Evolutionary conservation across 1,284 basidiomycete genomes (phyloP).

Genomic region (Rhodofomes roseus): DNA sequence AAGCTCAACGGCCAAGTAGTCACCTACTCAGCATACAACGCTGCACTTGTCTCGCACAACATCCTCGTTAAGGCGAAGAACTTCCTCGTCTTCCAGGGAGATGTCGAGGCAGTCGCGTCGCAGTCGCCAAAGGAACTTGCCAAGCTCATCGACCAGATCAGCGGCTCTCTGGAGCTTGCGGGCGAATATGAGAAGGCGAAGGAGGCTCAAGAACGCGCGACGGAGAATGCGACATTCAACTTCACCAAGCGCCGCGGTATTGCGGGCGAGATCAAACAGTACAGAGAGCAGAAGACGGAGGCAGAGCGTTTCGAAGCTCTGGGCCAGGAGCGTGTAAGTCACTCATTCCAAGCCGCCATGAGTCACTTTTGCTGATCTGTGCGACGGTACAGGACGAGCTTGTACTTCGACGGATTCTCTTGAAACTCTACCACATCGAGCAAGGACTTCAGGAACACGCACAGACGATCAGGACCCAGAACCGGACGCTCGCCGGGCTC

Average conservation of each 20-base stretch:
- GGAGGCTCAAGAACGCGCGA: conserved; percentile 83
- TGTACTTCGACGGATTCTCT: conserved; percentile 80
- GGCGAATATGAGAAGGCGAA: conserved; percentile 89
- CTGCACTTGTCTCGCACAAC: conserved; percentile 83
- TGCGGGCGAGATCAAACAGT: conserved; percentile 93
- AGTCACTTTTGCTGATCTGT: not conserved
- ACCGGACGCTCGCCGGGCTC: conserved; percentile 63
- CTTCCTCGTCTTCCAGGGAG: conserved; percentile 99
- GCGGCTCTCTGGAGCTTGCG: conserved; percentile 87
- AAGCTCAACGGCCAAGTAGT: conserved; percentile 77
- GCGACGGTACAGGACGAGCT: conserved; percentile 61
- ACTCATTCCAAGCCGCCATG: not conserved
- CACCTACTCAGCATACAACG: conserved; percentile 83
- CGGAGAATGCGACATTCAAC: conserved; percentile 91
- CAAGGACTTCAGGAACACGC: conserved; percentile 73
- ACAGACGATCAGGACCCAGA: conserved; percentile 67
- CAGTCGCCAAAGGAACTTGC: conserved; percentile 92
- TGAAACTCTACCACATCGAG: conserved; percentile 91
- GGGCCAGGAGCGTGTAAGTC: conserved; percentile 63
- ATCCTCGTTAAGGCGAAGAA: conserved; percentile 99
- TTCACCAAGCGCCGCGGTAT: conserved; percentile 93
- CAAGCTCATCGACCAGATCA: conserved; percentile 93
- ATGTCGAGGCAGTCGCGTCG: conserved; percentile 96
- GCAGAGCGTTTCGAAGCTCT: conserved; percentile 86
- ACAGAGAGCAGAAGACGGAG: conserved; percentile 95